phyloP scores from a whole-genome alignment of 768 basidiomycete genomes.

The Trichaptum fuscoviolaceum region DNA sequence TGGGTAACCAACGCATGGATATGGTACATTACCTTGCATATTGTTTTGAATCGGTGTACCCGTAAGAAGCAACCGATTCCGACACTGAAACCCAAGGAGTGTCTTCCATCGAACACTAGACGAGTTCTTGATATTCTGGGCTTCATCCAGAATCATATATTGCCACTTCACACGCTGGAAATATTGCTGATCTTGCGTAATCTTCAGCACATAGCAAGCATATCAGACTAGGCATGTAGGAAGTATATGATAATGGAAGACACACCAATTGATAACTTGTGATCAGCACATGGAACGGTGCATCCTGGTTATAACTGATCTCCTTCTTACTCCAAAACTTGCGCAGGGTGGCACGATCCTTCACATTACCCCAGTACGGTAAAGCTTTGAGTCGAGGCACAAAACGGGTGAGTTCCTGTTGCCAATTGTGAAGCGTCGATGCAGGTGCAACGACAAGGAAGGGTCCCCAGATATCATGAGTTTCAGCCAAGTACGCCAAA shows the following conservation, averaged over 20 bases:
- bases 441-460: conserved; percentile 97
- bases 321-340: conserved; percentile 99
- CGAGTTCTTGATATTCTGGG: conserved; percentile 99
- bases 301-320: conserved; percentile 90
- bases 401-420: conserved; percentile 95
- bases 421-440: conserved; percentile 98
- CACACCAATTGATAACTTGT: conserved; percentile 93
- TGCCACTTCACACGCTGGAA: conserved; percentile 99
- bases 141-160: conserved; percentile 99
- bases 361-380: conserved; percentile 98
- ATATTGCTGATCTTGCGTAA: conserved; percentile 96
- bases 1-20: conserved; percentile 5
- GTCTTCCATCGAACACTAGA: conserved; percentile 97
- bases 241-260: conserved; percentile 10
- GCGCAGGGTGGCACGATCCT: conserved; percentile 88
- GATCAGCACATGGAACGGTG: conserved; percentile 94
- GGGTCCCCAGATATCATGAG: conserved; percentile 98
- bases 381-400: conserved; percentile 90
- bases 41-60: conserved; percentile 99
- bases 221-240: background rate
- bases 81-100: conserved; percentile 88
- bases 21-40: conserved; percentile 77
- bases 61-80: conserved; percentile 90
- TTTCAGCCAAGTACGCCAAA: conserved; percentile 92
- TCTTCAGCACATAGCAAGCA: conserved; percentile 35